Percentiles rank a stretch among this genome's conserved stretches.
Evolutionary conservation across 441 rosid genomes (phyloP).

Genomic region (Oxalis stricta): DNA sequence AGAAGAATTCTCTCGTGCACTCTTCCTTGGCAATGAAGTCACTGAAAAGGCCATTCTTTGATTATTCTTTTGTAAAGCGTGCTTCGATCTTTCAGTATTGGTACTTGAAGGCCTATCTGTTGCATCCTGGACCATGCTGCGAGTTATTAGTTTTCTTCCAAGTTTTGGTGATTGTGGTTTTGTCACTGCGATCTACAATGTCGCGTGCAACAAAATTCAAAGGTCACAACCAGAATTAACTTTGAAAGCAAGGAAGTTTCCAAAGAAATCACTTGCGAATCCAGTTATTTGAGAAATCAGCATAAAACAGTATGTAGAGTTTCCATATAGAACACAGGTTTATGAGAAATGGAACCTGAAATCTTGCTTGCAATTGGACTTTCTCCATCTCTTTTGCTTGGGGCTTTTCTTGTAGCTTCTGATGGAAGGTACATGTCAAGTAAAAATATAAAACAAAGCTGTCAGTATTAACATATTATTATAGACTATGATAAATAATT

Average conservation of each 20-base stretch:
- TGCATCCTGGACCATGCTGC: slow-evolving; percentile 13
- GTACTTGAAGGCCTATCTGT: slow-evolving; percentile 17
- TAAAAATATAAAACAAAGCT: neutral
- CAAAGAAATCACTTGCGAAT: too few relatives aligned
- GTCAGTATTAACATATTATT: slow-evolving; percentile 1
- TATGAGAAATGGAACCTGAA: slow-evolving; percentile 22
- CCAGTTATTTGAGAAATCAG: too few relatives aligned
- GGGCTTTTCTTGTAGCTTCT: slow-evolving; percentile 57
- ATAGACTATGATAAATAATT: slow-evolving; percentile 2
- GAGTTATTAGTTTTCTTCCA: slow-evolving; percentile 27
- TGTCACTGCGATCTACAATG: slow-evolving; percentile 22
- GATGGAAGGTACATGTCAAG: slow-evolving; percentile 29
- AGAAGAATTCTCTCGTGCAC: slow-evolving; percentile 46
- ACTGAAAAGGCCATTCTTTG: slow-evolving; percentile 15
- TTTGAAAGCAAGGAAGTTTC: too few relatives aligned
- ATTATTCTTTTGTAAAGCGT: slow-evolving; percentile 11
- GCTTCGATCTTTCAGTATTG: slow-evolving; percentile 21
- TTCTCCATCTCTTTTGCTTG: slow-evolving; percentile 26
- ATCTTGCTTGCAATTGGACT: slow-evolving; percentile 15
- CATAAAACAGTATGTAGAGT: neutral
- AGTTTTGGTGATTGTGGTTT: slow-evolving; percentile 30
- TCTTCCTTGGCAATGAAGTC: slow-evolving; percentile 22
- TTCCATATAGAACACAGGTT: too few relatives aligned
- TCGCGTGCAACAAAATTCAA: neutral
- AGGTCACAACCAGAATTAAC: neutral